Base-by-base conservation (phyloP, 768 basidiomycete species). In the Lactarius evosmus region DNA sequence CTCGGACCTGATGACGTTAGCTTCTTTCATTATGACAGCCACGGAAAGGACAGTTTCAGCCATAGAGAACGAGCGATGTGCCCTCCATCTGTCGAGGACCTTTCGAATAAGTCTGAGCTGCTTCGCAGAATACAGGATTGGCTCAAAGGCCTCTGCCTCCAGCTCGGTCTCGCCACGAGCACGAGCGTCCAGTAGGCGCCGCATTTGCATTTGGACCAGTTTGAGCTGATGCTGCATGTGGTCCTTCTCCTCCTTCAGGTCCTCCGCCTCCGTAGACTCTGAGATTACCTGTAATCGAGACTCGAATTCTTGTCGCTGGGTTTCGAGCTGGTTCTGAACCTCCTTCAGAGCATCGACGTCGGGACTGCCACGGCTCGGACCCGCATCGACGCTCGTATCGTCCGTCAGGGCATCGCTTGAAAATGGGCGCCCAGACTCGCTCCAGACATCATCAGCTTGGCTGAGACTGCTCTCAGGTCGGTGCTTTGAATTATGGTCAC, bases 171-270 rank as follows among this genome's bases (percentile, higher is more conserved):
- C 90, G n/a, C 92, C 91, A 60, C 85, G 82, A 11, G 88, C 85
- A 33, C 88, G 81, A 40, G 88, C 88, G 71, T 90, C 86, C 65
- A 91, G 81, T 52, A 93, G 80, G 30, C 89, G 84, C 74, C 82
- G 90, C 84, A 96, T 91, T 74, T 93, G 91, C 61, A 78, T 80
- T 61, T 87, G 87, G 56, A 96, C 87, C 57, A 92, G 77, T 72
- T 82, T 84, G 67, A 96, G 79, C 70, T 96, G 93, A 67, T 88
- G 87, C 68, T 95, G 87, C 89, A 97, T 91, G 75, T 96, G 93
- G 56, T 92, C 90, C 76, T 92, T 94, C 78, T 95, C 93, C 49
- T 87, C 85, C 71, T 89, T 91, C 63, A 94, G 76, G 74, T 94
- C 93, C 70, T 95, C 93, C 8, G 89, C 86, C 72, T 94, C 89